Percentiles rank a stretch among this genome's conserved stretches.
These are phyloP conservation scores for Panicum virgatum DNA, from an alignment of 202 grass and related monocot species.

Conservation along the genomic window DNA sequence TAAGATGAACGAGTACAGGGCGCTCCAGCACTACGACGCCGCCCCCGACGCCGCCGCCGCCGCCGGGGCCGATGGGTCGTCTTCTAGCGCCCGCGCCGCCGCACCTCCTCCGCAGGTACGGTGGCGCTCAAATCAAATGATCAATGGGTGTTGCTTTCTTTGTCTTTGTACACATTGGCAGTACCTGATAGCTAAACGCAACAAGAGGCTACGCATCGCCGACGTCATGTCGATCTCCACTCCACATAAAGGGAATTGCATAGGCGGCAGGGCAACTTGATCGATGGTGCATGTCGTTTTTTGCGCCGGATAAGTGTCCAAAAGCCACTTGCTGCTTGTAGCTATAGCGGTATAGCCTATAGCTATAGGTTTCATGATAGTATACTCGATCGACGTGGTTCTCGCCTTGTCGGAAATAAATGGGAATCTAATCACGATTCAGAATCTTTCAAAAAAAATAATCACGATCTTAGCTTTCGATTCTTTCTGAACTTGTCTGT, in stretches of 20 bases:
- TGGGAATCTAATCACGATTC: too few species aligned
- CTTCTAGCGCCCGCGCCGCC: background rate
- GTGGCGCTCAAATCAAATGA: background rate
- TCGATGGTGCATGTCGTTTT: conserved; percentile 31
- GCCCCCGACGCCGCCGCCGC: too few species aligned
- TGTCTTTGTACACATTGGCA: conserved; percentile 14
- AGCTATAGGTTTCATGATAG: background rate
- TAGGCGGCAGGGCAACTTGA: conserved; percentile 12
- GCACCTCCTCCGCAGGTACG: conserved; percentile 30
- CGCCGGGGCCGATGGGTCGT: background rate
- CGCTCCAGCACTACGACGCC: conserved; percentile 45
- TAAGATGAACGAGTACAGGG: conserved; percentile 90
- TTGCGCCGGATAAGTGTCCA: conserved; percentile 25
- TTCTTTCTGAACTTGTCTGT: background rate
- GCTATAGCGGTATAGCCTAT: too few species aligned
- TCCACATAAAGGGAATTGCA: conserved; percentile 23
- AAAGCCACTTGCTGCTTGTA: conserved; percentile 4
- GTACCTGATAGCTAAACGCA: background rate
- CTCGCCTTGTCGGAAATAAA: too few species aligned
- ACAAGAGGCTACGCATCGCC: background rate
- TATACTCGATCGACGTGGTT: too few species aligned
- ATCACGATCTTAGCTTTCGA: background rate
- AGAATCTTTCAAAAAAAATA: too few species aligned
- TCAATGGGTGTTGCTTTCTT: conserved; percentile 38
- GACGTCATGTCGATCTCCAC: conserved; percentile 32